phyloP scores from a whole-genome alignment of 768 basidiomycete species.

The Serpula lacrymans region DNA sequence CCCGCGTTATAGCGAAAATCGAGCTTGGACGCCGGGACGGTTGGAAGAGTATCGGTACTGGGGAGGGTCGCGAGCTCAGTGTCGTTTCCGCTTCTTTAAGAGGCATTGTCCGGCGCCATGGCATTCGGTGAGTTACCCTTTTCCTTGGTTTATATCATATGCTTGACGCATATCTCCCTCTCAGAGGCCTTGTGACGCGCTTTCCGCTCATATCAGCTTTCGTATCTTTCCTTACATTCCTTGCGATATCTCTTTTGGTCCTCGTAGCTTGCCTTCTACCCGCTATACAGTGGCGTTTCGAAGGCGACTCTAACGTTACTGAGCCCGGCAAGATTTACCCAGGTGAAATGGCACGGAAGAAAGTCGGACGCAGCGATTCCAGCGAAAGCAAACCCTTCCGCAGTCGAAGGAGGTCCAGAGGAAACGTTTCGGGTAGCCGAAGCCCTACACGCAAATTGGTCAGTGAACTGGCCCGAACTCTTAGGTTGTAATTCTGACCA shows the following conservation, averaged over 20 bases:
- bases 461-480: not conserved
- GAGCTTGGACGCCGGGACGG: slow-evolving; percentile 70
- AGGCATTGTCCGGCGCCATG: slow-evolving; percentile 62
- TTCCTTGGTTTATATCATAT: not conserved
- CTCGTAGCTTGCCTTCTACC: slow-evolving; percentile 54
- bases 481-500: slow-evolving; percentile 7
- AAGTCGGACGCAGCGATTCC: too few relatives aligned
- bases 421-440: slow-evolving; percentile 13
- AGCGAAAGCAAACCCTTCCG: slow-evolving; percentile 20
- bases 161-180: slow-evolving; percentile 4
- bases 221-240: slow-evolving; percentile 42
- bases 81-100: slow-evolving; percentile 58
- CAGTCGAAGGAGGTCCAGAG: slow-evolving; percentile 26
- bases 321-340: too few relatives aligned
- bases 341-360: too few relatives aligned
- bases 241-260: slow-evolving; percentile 42
- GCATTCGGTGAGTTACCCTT: slow-evolving; percentile 55
- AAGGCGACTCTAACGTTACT: not conserved
- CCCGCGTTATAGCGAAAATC: slow-evolving; percentile 54
- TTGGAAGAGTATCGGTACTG: slow-evolving; percentile 68
- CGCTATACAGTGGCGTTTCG: slow-evolving; percentile 27
- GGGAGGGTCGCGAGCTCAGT: slow-evolving; percentile 70
- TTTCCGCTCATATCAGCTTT: slow-evolving; percentile 61
- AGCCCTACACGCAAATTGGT: slow-evolving; percentile 18
- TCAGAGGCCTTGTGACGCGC: slow-evolving; percentile 65